Base-by-base conservation (phyloP, 2,329 filamentous ascomycete genomes). In the Penicillium sp. region DNA sequence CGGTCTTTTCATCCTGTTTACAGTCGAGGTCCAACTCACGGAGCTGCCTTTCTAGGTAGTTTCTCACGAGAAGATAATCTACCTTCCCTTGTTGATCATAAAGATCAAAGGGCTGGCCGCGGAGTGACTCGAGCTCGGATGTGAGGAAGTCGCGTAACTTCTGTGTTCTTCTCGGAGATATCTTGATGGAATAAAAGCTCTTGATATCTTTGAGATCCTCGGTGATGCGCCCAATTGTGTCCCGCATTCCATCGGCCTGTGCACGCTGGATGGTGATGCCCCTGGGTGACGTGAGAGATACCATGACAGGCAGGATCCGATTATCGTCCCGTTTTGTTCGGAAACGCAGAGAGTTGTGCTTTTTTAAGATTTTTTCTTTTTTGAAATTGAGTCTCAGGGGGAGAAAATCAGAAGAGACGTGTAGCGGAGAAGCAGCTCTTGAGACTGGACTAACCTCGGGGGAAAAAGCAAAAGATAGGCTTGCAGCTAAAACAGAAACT, bases 21-120 rank as follows among this genome's bases (percentile, higher is more conserved):
- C 56, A 63, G 19, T 80, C 76, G 0, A 80, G 72, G 6, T 75
- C 64, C 5, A 83, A 28, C 25, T 43, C 40, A 5, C 40, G 40
- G 16, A 43, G 40, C 28, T 31, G 26, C 12, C 42, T 44, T 30
- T 30, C 26, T 9, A 43, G 26, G 7, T 43, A 43, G 11, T 14
- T 14, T 43, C 11, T 30, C 17, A 19, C 1, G 7, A 44, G n/a
- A 16, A 31, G 26, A 44, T 44, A 19, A 19, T 44, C 42, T 16
- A 44, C 26, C 26, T 44, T 44, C 26, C 42, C 26, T 31, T 31
- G 42, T 11, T 44, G n/a, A 31, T 44, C 42, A 19, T 44, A 44
- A 9, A 44, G n/a, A 31, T 44, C 42, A 44, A 44, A 44, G n/a
- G 26, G 26, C n/a, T 19, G 26, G 7, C n/a, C 4, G 26, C 4